Base-by-base conservation (phyloP, 2,329 filamentous ascomycete species). In the Parafenestella ontariensis region DNA sequence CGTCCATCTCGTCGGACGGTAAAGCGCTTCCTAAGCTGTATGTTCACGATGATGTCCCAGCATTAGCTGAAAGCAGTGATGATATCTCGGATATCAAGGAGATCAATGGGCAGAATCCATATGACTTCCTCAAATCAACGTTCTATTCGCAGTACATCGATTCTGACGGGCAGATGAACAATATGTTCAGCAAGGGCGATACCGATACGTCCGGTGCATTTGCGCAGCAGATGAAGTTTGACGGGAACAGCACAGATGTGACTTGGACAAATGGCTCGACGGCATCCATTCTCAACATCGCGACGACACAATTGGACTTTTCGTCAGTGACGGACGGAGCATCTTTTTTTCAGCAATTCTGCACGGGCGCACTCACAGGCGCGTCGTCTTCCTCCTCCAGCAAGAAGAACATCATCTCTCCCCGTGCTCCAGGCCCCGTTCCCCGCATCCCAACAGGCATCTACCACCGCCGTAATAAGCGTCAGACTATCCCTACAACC, bases 261-360 rank as follows among this genome's bases (percentile, higher is more conserved):
- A 69, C 61, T 1, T 76, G 74, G 56, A 62, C 63, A n/a, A 74
- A 75, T 36, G 71, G 65, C 3, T 68, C 66, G 15, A 58, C 49
- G 1, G 46, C 29, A 7, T 59, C 54, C 10, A 49, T 61, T 20
- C 43, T 47, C 17, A 72, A 66, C 26, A 6, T 37, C n/a, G 72
- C 69, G 4, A 17, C 42, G n/a, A 58, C 65, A 18, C 23, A 49
- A 9, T 17, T 58, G 21, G 46, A 58, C 47, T 72, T 77, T 52
- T 56, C 54, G 28, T 57, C 64, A 18, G 56, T 76, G 10, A 62
- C 56, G 2, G 70, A 74, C 49, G 78, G 77, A 6, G 37, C 67
- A 5, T 66, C 69, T 2, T 77, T 80, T 52, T 79, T 76, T 53
- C 20, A 71, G 6, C 61, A 56, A 15, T 78, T 77, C 49, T 71